Base-by-base conservation (phyloP, 2,329 filamentous ascomycete genomes). In the Colletotrichum liriopes region DNA sequence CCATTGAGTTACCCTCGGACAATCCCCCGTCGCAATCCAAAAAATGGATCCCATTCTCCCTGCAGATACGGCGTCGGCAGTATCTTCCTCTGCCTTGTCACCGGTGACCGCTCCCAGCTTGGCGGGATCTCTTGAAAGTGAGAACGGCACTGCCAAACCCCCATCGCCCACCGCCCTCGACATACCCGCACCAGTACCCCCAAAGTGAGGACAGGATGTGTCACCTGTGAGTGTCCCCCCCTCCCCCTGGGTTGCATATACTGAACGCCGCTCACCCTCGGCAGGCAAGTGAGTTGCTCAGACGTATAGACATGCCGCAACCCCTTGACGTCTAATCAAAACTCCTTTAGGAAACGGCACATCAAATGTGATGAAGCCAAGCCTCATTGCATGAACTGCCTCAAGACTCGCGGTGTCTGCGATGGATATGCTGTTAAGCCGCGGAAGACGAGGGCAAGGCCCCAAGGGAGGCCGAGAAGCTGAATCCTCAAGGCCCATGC, bases 301-400 rank as follows among this genome's bases (percentile, higher is more conserved):
- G 23, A 39, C 47, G 23, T 37, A 7, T 5, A n/a, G n/a, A n/a
- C 14, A 20, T n/a, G 20, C 18, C 3, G 23, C 7, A 8, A 43
- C 29, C 16, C 41, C 32, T 49, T 43, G n/a, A 29, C 62, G 14
- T 43, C 45, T 70, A 55, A 69, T 32, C 8, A 41, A 14, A 23
- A 2, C 4, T 26, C 49, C 8, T 6, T 6, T 37, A 73, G 71
- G 35, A 74, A 74, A 71, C 82, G 83, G 32, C 83, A 84, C 74
- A 81, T 84, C 56, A 84, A 84, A 75, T 84, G 83, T 68, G 83
- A 84, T 69, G 83, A 84, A 72, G 81, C 81, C 37, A 82, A 82
- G 60, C 83, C 83, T 18, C 78, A 82, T 8, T 84, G 83, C 68
- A 79, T 81, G 59, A 84, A 84, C 65, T 84, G 83, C 64, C 76